A percentile compares a stretch with the other conserved stretches of the same genome.
phyloP scores from a whole-genome alignment of 2,329 filamentous ascomycete genomes.

The Cladosporium sp. region DNA sequence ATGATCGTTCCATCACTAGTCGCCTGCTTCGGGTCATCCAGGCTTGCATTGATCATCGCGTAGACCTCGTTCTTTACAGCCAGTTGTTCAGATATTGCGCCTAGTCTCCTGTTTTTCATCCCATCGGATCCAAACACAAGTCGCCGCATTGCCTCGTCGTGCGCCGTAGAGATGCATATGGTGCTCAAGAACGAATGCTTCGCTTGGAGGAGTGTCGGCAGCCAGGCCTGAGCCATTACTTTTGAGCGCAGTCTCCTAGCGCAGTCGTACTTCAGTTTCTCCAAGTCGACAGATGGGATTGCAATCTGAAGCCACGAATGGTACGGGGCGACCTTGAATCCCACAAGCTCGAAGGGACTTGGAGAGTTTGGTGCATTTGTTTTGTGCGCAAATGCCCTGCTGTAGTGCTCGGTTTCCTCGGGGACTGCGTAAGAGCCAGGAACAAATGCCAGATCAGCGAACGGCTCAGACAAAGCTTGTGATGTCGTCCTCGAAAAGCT shows the following conservation, averaged over 20 bases:
- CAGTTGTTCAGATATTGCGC: slow-evolving; percentile 3
- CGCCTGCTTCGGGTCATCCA: slow-evolving; percentile 21
- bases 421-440: background rate
- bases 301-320: slow-evolving; percentile 18
- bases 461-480: background rate
- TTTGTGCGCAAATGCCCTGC: background rate
- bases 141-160: slow-evolving; percentile 29
- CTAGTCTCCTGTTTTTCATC: background rate
- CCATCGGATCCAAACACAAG: slow-evolving; percentile 15
- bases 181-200: slow-evolving; percentile 27
- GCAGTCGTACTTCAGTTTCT: slow-evolving; percentile 21
- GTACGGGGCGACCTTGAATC: slow-evolving; percentile 21
- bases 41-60: slow-evolving; percentile 23
- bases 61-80: slow-evolving; percentile 21
- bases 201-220: slow-evolving; percentile 22
- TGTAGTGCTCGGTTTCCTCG: background rate
- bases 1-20: slow-evolving; percentile 27
- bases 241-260: background rate
- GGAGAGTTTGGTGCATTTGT: background rate
- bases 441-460: background rate
- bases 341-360: slow-evolving; percentile 10
- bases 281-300: slow-evolving; percentile 19
- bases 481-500: background rate
- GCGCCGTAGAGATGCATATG: slow-evolving; percentile 27
- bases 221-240: slow-evolving; percentile 23